These are phyloP conservation scores for Salix arbutifolia DNA, from an alignment of 345 rosid species.

Conservation along the genomic window DNA sequence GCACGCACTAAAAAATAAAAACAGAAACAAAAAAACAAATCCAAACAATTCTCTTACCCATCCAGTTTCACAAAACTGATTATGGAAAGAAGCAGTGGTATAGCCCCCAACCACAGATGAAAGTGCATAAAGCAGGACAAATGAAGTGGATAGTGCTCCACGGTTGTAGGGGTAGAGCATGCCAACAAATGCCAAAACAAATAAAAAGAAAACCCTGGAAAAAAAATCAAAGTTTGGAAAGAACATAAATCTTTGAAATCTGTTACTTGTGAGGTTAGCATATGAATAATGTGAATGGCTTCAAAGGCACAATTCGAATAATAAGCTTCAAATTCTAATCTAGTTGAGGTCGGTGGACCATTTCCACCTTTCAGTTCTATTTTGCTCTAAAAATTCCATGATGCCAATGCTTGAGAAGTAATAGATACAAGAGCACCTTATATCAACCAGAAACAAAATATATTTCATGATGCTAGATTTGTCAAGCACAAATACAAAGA, in stretches of 20 bases:
- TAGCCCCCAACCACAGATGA: conserved; percentile 74
- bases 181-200: conserved; percentile 55
- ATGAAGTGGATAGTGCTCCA: conserved; percentile 51
- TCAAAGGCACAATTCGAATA: too few relatives aligned
- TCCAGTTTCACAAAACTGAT: conserved; percentile 56
- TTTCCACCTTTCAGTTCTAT: too few relatives aligned
- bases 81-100: conserved; percentile 61
- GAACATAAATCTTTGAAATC: not conserved
- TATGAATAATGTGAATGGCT: not conserved
- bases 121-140: conserved; percentile 49
- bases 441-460: not conserved
- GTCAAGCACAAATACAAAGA: not conserved
- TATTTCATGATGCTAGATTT: not conserved
- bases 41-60: conserved; percentile 49
- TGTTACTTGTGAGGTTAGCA: not conserved
- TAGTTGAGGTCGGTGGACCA: too few relatives aligned
- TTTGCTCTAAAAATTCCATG: not conserved
- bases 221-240: not conserved
- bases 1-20: not conserved
- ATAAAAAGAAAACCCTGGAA: conserved; percentile 53
- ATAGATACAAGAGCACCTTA: not conserved
- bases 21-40: not conserved
- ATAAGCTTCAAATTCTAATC: too few relatives aligned
- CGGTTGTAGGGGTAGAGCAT: conserved; percentile 72
- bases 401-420: not conserved